phyloP scores from a whole-genome alignment of 306 rosid species.

The Purshia tridentata region DNA sequence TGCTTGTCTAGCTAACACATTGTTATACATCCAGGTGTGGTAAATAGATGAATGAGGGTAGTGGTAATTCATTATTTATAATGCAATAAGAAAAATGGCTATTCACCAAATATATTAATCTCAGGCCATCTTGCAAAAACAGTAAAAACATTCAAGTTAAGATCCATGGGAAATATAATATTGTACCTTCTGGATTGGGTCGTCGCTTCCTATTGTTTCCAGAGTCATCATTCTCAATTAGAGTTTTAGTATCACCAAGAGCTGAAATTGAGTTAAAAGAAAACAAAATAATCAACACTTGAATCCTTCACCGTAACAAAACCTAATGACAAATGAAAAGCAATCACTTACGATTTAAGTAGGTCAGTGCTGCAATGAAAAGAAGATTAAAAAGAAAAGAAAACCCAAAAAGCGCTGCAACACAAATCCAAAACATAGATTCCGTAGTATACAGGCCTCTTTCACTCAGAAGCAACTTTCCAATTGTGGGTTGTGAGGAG shows the following conservation, averaged over 20 bases:
- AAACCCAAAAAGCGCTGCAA: slow-evolving; percentile 46
- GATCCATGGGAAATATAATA: background rate
- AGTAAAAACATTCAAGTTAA: background rate
- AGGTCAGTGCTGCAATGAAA: slow-evolving; percentile 53
- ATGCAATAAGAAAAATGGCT: background rate
- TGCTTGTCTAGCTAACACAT: background rate
- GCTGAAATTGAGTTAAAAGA: background rate
- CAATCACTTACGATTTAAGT: slow-evolving; percentile 50
- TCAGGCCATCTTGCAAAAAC: no score
- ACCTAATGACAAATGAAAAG: background rate
- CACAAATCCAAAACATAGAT: slow-evolving; percentile 53
- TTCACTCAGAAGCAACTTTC: background rate
- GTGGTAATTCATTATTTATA: background rate
- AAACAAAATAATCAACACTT: background rate
- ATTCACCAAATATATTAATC: no score
- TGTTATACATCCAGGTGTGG: background rate
- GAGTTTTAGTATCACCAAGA: slow-evolving; percentile 7
- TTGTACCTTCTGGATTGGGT: slow-evolving; percentile 5
- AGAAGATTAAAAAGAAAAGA: slow-evolving; percentile 38
- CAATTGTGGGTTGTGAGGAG: slow-evolving; percentile 20
- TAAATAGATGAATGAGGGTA: background rate
- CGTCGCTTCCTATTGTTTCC: background rate
- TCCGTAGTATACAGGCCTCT: slow-evolving; percentile 19
- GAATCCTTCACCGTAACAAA: background rate
- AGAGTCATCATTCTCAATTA: background rate